Evolutionary conservation across 345 rosid species (phyloP).

Genomic region (Salix purpurea): DNA sequence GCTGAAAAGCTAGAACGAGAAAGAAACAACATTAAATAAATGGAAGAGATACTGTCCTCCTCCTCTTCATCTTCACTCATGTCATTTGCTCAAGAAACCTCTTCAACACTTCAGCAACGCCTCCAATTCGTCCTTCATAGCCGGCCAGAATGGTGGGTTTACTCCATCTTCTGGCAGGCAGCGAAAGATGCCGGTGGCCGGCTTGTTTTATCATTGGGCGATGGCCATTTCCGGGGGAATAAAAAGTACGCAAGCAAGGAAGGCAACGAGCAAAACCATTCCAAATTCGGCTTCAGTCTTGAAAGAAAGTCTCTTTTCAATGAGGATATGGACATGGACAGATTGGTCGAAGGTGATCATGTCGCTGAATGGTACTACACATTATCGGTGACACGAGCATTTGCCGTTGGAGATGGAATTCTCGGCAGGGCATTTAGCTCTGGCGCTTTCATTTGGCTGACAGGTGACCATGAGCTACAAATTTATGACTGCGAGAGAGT

Average conservation of each 20-base stretch:
- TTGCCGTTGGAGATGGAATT: conserved; percentile 29
- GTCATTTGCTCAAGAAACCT: conserved; percentile 18
- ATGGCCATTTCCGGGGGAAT: conserved; percentile 39
- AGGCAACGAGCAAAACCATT: background rate
- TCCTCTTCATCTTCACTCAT: conserved; percentile 27
- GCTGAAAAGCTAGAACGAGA: background rate
- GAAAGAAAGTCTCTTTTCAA: conserved; percentile 22
- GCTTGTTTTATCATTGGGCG: conserved; percentile 38
- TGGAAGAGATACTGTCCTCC: conserved; percentile 32
- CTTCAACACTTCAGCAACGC: conserved; percentile 40
- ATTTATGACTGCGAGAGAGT: conserved; percentile 42
- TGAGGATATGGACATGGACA: conserved; percentile 28
- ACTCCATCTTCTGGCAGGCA: conserved; percentile 60
- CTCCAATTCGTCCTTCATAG: conserved; percentile 42
- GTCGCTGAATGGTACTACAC: conserved; percentile 43
- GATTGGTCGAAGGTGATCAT: conserved; percentile 18
- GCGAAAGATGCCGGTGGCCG: conserved; percentile 30
- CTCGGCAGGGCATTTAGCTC: conserved; percentile 36
- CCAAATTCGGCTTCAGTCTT: conserved; percentile 13
- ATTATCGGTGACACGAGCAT: conserved; percentile 33
- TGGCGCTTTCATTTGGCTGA: conserved; percentile 36
- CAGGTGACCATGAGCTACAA: conserved; percentile 30
- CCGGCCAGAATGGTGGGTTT: conserved; percentile 52
- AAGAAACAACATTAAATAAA: background rate
- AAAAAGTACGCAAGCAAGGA: conserved; percentile 13